Evolutionary conservation across 768 basidiomycete genomes (phyloP), one percentile per base, ranked within the genome.

Genomic region (Rubroboletus pulcherrimus): DNA sequence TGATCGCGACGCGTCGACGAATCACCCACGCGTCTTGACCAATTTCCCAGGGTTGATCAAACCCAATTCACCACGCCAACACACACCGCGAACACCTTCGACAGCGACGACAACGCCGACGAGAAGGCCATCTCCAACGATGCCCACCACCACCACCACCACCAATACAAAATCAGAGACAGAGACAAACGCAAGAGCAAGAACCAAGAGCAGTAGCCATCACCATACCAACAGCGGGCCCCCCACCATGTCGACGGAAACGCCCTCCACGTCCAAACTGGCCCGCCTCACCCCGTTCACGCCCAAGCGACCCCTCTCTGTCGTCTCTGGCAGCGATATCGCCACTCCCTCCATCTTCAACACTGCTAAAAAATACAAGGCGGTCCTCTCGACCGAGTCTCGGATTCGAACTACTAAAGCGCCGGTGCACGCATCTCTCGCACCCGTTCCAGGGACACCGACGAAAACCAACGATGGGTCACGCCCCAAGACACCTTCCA

Each of bases 301-400:
- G 1, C 84, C 84, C 17, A 83, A 78, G 60, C 75, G 82, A 19
- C 77, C 80, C 2, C 66, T 77, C 41, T 81, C 77, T 31, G 66
- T 68, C 15, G 26, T 34, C 8, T 62, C 73, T n/a, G 69, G 71
- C 21, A 67, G 55, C 15, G 72, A 75, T 37, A 59, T 77, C 0
- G 51, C 72, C 3, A 75, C 74, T 0, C 70, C 74, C 11, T 73
- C 73, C 49, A 50, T 71, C n/a, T 69, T 74, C 29, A 63, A 33
- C 2, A 79, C 83, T 8, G 71, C 79, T 62, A 87, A 85, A 75
- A 86, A 85, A 66, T 87, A 85, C 74, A 88, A 86, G 64, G 82
- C 86, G 0, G 64, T 81, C 0, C 68, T 89, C 15, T 85, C 85
- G 2, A 59, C 70, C 7, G 78, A 79, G 56, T 74, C 76, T 9